Evolutionary conservation across 1,139 yeast genomes (phyloP).

Genomic region (Pichia sp.): DNA sequence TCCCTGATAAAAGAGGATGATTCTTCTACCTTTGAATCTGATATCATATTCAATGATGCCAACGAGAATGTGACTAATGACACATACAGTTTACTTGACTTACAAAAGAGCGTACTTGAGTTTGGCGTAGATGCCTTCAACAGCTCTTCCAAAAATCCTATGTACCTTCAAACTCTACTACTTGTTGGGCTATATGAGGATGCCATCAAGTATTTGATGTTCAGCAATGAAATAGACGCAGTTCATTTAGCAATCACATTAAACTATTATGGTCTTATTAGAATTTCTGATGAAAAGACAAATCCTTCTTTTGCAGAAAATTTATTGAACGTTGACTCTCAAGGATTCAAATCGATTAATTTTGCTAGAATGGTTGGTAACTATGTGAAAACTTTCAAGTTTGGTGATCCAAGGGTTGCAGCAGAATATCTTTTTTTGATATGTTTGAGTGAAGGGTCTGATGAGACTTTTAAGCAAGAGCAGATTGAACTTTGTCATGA

Average conservation of each 20-base stretch:
- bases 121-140: conserved; percentile 75
- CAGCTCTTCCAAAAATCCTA: conserved; percentile 58
- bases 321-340: conserved; percentile 34
- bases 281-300: conserved; percentile 35
- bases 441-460: conserved; percentile 42
- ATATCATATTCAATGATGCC: background rate
- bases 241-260: conserved; percentile 86
- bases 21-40: conserved; percentile 32
- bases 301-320: conserved; percentile 20
- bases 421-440: conserved; percentile 79
- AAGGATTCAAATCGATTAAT: conserved; percentile 46
- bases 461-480: conserved; percentile 29
- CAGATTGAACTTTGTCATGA: conserved; percentile 66
- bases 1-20: conserved; percentile 61
- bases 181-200: conserved; percentile 78
- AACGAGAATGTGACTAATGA: conserved; percentile 48
- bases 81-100: conserved; percentile 64
- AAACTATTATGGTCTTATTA: conserved; percentile 68
- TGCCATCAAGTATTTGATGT: conserved; percentile 69
- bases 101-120: conserved; percentile 66
- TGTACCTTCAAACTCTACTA: conserved; percentile 71
- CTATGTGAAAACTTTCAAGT: conserved; percentile 76
- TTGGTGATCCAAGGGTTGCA: conserved; percentile 85
- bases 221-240: conserved; percentile 74
- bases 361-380: conserved; percentile 61